These are phyloP conservation scores for Draba incana DNA, from an alignment of 345 rosid species.

Conservation along the genomic window DNA sequence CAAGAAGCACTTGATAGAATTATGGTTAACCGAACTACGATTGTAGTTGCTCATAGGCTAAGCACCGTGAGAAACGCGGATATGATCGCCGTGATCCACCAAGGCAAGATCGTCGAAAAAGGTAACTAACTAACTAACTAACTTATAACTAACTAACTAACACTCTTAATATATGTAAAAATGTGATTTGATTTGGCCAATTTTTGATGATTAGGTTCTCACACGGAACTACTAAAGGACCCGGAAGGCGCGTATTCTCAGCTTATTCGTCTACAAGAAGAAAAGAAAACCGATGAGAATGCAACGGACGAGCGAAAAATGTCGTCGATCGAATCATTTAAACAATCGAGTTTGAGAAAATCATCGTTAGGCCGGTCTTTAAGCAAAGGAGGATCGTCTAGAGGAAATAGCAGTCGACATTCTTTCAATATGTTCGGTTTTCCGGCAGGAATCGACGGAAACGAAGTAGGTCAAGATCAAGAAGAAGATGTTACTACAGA, in stretches of 20 bases:
- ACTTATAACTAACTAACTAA: too few species aligned
- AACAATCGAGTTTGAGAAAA: slow-evolving; percentile 52
- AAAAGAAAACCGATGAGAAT: slow-evolving; percentile 45
- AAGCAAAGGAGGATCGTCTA: slow-evolving; percentile 59
- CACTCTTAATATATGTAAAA: not conserved
- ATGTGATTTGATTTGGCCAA: not conserved
- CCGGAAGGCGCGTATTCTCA: slow-evolving; percentile 88
- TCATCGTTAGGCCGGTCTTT: slow-evolving; percentile 44
- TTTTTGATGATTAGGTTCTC: slow-evolving; percentile 53
- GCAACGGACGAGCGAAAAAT: slow-evolving; percentile 46
- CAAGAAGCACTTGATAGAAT: slow-evolving; percentile 67
- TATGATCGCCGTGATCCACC: slow-evolving; percentile 59
- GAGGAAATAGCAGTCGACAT: slow-evolving; percentile 61
- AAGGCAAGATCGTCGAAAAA: slow-evolving; percentile 46
- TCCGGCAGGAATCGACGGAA: slow-evolving; percentile 47
- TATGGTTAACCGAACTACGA: slow-evolving; percentile 63
- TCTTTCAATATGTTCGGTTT: slow-evolving; percentile 63
- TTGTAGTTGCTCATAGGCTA: slow-evolving; percentile 66
- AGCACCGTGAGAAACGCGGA: slow-evolving; percentile 62
- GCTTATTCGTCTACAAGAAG: slow-evolving; percentile 77
- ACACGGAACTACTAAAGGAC: slow-evolving; percentile 64
- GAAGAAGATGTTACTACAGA: slow-evolving; percentile 41
- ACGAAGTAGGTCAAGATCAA: slow-evolving; percentile 43
- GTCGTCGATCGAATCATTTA: slow-evolving; percentile 38
- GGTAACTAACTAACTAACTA: slow-evolving; percentile 39